Evolutionary conservation across 371 early-diverging fungal species (phyloP), one percentile per base, ranked within the genome.

Genomic region (Paraphysoderma sedebokerense): DNA sequence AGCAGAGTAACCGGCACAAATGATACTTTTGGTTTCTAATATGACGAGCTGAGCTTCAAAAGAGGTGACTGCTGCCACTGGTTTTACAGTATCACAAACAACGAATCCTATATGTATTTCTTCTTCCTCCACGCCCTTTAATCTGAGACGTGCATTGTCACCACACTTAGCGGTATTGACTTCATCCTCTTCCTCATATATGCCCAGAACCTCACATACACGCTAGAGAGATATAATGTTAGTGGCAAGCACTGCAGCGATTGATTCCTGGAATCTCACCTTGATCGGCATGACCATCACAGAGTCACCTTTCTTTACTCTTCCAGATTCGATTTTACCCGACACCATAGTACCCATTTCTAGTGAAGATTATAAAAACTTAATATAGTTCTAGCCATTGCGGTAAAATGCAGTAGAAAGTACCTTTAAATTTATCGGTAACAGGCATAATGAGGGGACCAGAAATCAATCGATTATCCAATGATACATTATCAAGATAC

Each of bases 311-410:
- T 85, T 82, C 67, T 76, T 77, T 52, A 97, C 58, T 42, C 70
- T 66, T 35, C 97, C 97, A 35, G 88, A 82, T 62, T 97, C 97
- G 49, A 97, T 76, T 70, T 97, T 97, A 51, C 97, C 97, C 17
- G 77, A 78, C 41, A 92, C 74, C 36, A 93, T 70, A 6, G 90
- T 89, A 55, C 97, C 97, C 93, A 92, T 90, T 57, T 97, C 95
- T 77, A 74, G 52, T 23, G 23, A 53, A 34, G 50, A 51, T 30
- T 13, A 19, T 29, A 48, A 31, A 36, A 42, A 13, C 45, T 24
- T 28, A 30, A 51, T 13, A 41, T 8, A 32, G 11, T 38, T 32
- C 29, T 54, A 31, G 27, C 20, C 15, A 28, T 28, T 37, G 30
- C 20, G 19, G 23, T 12, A 23, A 22, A 2, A 39, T 11, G 44